Percentiles rank a stretch among this genome's conserved stretches.
Evolutionary conservation across 108 stramenopile genomes (phyloP).

Genomic region (Conticribra guillardii): DNA sequence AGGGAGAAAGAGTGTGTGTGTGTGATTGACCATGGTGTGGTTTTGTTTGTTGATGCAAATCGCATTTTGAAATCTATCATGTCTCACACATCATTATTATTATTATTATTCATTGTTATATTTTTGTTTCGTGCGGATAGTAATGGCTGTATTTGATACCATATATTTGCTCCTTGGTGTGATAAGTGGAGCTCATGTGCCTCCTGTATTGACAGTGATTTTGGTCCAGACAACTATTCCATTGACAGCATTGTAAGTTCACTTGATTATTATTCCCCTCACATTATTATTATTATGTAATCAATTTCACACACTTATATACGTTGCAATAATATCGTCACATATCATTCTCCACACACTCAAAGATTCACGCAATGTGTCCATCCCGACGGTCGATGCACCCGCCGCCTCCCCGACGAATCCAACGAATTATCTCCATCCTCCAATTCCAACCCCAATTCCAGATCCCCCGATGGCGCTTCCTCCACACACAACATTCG

Average conservation of each 20-base stretch:
- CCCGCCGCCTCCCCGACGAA: conserved; percentile 16
- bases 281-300: neutral
- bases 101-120: conserved; percentile 8
- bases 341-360: neutral
- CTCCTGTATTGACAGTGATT: conserved; percentile 85
- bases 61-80: neutral
- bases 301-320: neutral
- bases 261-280: neutral
- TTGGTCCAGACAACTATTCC: conserved; percentile 82
- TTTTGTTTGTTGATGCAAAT: too few species aligned
- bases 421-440: conserved; percentile 1
- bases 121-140: conserved; percentile 14
- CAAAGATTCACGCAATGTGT: conserved; percentile 65
- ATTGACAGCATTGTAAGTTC: conserved; percentile 62
- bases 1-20: too few species aligned
- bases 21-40: too few species aligned
- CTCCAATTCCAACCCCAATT: conserved; percentile 11
- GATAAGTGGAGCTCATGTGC: conserved; percentile 76
- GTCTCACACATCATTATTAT: neutral
- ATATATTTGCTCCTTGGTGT: conserved; percentile 74
- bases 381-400: conserved; percentile 67
- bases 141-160: conserved; percentile 87
- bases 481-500: conserved; percentile 7
- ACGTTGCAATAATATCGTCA: neutral
- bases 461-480: neutral